phyloP scores from a whole-genome alignment of 306 rosid species.

The Psophocarpus tetragonolobus region DNA sequence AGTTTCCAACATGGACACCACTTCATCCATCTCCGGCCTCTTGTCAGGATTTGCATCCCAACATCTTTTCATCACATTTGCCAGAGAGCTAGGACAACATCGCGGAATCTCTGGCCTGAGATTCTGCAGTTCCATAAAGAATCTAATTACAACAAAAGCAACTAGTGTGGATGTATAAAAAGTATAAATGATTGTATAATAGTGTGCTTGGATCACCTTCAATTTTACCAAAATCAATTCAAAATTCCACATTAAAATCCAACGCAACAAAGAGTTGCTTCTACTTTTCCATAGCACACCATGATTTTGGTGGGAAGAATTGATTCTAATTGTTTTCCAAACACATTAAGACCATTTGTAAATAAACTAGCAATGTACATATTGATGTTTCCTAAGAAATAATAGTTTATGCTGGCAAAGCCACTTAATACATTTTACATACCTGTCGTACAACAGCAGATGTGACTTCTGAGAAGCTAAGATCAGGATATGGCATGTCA shows the following conservation, averaged over 20 bases:
- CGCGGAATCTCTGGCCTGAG: conserved; percentile 97
- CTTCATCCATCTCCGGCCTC: conserved; percentile 99
- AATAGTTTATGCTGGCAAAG: conserved; percentile 19
- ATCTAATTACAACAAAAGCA: conserved; percentile 5
- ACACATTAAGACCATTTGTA: neutral
- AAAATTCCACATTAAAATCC: no score
- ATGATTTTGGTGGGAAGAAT: no score
- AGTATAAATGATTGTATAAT: neutral
- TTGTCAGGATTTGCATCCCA: conserved; percentile 97
- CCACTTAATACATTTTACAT: conserved; percentile 22
- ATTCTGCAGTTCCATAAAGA: conserved; percentile 64
- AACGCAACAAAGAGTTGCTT: no score
- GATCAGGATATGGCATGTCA: conserved; percentile 98
- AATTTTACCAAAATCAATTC: no score
- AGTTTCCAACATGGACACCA: conserved; percentile 85
- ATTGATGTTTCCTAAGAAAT: neutral
- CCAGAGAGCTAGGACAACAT: conserved; percentile 96
- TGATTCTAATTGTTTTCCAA: no score
- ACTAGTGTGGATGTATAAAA: neutral
- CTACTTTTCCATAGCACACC: no score
- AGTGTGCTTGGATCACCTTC: no score
- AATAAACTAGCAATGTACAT: neutral
- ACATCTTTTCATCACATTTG: conserved; percentile 99
- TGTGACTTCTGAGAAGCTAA: conserved; percentile 95
- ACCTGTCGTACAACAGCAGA: conserved; percentile 96